phyloP scores from a whole-genome alignment of 2,329 filamentous ascomycete genomes.

The Diplodia intermedia region DNA sequence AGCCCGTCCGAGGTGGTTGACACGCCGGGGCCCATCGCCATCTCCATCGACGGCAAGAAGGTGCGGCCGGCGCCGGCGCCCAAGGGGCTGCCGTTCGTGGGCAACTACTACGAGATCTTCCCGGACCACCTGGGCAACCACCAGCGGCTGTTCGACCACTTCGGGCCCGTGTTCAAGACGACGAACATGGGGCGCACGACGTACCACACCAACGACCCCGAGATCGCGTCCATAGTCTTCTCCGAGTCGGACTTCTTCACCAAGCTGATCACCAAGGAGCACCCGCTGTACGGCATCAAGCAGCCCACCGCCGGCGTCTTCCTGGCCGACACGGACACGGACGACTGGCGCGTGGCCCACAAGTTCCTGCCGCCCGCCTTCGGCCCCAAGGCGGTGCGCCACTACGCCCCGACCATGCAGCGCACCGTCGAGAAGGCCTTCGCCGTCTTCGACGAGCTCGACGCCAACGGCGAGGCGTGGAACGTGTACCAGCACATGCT shows the following conservation, averaged over 20 bases:
- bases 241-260: constrained; percentile 50
- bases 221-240: constrained; percentile 44
- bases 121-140: constrained; percentile 54
- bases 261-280: constrained; percentile 48
- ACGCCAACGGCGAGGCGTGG: constrained; percentile 53
- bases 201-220: constrained; percentile 49
- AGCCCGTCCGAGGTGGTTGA: constrained; percentile 36
- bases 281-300: constrained; percentile 45
- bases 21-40: constrained; percentile 39
- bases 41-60: constrained; percentile 58
- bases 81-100: constrained; percentile 45
- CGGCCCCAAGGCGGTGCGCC: constrained; percentile 65
- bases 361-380: constrained; percentile 68
- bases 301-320: constrained; percentile 44
- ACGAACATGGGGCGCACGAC: constrained; percentile 47
- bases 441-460: constrained; percentile 57
- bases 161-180: constrained; percentile 49
- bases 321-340: constrained; percentile 57
- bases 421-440: constrained; percentile 60
- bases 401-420: constrained; percentile 68
- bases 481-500: constrained; percentile 61
- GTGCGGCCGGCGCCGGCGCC: constrained; percentile 54
- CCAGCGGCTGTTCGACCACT: constrained; percentile 49
- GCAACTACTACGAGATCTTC: constrained; percentile 49
- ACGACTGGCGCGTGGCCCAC: constrained; percentile 61